A percentile compares a stretch with the other conserved stretches of the same genome.
phyloP scores from a whole-genome alignment of 331 rosid genomes.

The Dryas integrifolia region DNA sequence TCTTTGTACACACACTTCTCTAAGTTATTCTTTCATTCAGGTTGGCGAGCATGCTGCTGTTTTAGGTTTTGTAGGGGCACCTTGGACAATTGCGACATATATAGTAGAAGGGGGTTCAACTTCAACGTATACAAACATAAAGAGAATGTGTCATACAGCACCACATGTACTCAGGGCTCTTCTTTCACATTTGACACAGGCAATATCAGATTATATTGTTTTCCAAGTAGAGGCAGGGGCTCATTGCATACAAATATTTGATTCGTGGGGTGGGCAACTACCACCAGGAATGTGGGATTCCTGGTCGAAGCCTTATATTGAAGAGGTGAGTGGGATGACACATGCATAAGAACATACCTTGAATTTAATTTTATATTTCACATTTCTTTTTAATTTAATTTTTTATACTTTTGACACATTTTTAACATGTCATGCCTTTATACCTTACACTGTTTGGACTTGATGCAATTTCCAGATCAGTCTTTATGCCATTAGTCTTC shows the following conservation, averaged over 20 bases:
- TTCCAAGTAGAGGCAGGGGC: slow-evolving; percentile 93
- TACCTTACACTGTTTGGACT: neutral
- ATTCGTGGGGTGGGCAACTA: slow-evolving; percentile 98
- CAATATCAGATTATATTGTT: slow-evolving; percentile 77
- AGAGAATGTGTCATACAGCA: slow-evolving; percentile 94
- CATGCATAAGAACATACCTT: no score
- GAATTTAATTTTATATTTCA: no score
- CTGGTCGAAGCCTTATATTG: slow-evolving; percentile 94
- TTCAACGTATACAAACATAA: slow-evolving; percentile 77
- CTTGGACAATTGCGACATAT: slow-evolving; percentile 96
- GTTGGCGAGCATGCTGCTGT: slow-evolving; percentile 82
- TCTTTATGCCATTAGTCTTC: neutral
- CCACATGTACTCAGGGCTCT: slow-evolving; percentile 76
- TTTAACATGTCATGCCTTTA: neutral
- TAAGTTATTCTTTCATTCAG: slow-evolving; percentile 35
- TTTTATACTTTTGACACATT: neutral
- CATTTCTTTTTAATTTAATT: neutral
- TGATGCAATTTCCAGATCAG: neutral
- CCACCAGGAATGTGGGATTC: slow-evolving; percentile 90
- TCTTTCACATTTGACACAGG: slow-evolving; percentile 79
- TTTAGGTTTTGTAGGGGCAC: slow-evolving; percentile 99
- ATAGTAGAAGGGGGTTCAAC: slow-evolving; percentile 97
- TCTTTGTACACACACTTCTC: slow-evolving; percentile 5
- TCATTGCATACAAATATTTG: slow-evolving; percentile 86
- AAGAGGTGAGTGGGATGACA: slow-evolving; percentile 52